Base-by-base conservation (phyloP, 306 rosid genomes). In the Castanea mollissima region DNA sequence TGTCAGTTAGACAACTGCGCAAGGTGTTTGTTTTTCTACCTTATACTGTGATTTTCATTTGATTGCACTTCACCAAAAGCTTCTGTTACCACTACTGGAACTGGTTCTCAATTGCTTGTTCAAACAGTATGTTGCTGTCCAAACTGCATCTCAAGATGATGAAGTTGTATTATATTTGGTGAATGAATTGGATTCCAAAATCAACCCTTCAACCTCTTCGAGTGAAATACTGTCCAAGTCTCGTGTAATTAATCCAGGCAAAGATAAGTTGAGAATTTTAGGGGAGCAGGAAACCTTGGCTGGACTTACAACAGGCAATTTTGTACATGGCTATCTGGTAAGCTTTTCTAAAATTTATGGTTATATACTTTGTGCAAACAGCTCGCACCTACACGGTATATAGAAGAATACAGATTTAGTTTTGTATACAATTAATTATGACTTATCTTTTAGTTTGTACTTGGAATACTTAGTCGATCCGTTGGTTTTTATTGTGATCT, bases 291-390 rank as follows among this genome's bases (percentile, higher is more conserved):
- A 90, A 82, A 87, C 92, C 31, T 73, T 93, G 80, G 90, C 85
- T 58, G 91, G 88, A 75, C 86, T 91, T 41, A 78, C n/a, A 74
- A 74, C 71, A 5, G 65, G 55, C 16, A 78, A 78, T 69, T 51
- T 78, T 69, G 31, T 46, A 52, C 29, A 55, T 35, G 92, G 95
- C 80, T 52, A 85, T 86, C 80, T 93, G 93, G 97, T 93, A 89
- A 84, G 71, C 78, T 71, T 71, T 51, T 76, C 27, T 62, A 63
- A 15, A 80, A 60, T 69, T 60, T 46, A 72, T 57, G 51, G 41
- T 19, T 78, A 7, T 46, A 9, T 71, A 64, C 46, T 35, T 10
- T 27, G 69, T 29, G 18, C 32, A 63, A 63, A 15, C n/a, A 13
- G 15, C 54, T 10, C 5, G 5, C 54, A 49, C 54, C 54, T 10